Conservation (phyloP, 73 alveolate genomes). For the Diophrys sp. region DNA sequence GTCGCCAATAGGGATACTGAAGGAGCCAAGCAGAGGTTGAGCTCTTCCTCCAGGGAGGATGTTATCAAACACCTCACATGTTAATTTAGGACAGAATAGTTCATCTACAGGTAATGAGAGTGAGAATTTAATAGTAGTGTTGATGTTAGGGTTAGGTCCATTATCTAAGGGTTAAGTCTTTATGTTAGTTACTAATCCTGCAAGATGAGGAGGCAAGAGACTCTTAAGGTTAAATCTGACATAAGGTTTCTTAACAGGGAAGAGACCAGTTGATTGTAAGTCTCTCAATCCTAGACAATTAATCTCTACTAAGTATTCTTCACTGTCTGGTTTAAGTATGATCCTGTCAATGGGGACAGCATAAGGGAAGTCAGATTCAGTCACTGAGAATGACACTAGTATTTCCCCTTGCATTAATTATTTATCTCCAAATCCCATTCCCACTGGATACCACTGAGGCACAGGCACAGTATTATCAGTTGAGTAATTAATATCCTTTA, state of each 20-base stretch:
- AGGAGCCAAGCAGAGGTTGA: constrained; percentile 83
- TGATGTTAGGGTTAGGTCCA: constrained; percentile 88
- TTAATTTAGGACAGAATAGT: constrained; percentile 77
- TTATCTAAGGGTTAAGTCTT: constrained; percentile 77
- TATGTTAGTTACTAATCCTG: constrained; percentile 55
- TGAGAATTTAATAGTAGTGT: constrained; percentile 69
- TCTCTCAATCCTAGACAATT: constrained; percentile 83
- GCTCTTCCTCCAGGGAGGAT: constrained; percentile 70
- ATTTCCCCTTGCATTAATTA: constrained; percentile 74
- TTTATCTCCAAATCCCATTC: constrained; percentile 49
- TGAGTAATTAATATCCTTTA: constrained; percentile 17
- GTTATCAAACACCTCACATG: constrained; percentile 83
- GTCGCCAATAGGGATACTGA: constrained; percentile 55
- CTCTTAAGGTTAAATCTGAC: constrained; percentile 73
- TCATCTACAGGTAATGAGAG: constrained; percentile 74
- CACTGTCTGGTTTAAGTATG: constrained; percentile 47
- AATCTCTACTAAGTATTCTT: constrained; percentile 66
- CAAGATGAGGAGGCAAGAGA: constrained; percentile 71
- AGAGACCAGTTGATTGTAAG: constrained; percentile 71
- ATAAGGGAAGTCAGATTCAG: constrained; percentile 37
- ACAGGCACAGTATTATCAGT: constrained; percentile 34
- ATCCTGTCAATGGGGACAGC: constrained; percentile 24
- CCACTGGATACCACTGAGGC: constrained; percentile 77
- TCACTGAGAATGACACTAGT: constrained; percentile 63
- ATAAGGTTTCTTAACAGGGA: constrained; percentile 85